Conservation (phyloP, 2,329 filamentous ascomycete species). For the Trichoderma oligosporum region DNA sequence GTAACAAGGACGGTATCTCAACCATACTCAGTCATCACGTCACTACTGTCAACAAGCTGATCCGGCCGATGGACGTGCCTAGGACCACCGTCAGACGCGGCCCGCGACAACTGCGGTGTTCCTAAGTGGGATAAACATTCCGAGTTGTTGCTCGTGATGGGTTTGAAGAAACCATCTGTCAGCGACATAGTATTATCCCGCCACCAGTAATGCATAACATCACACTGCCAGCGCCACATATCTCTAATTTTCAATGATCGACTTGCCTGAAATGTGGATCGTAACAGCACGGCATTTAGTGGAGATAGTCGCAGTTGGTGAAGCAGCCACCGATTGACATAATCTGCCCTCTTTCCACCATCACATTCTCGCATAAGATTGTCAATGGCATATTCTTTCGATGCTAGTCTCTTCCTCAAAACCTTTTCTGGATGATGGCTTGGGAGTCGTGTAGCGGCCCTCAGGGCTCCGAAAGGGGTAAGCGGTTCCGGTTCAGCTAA, state of each 20-base stretch:
- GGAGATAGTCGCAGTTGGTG: slow-evolving; percentile 47
- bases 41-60: slow-evolving; percentile 17
- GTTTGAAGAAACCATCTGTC: slow-evolving; percentile 18
- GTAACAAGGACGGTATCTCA: background rate
- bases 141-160: slow-evolving; percentile 26
- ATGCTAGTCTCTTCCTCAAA: slow-evolving; percentile 38
- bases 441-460: slow-evolving; percentile 37
- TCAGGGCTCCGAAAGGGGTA: slow-evolving; percentile 41
- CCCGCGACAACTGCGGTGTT: slow-evolving; percentile 28
- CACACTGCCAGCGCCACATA: slow-evolving; percentile 35
- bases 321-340: slow-evolving; percentile 50
- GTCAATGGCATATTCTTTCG: slow-evolving; percentile 49
- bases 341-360: slow-evolving; percentile 41
- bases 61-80: background rate
- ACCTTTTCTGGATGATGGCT: slow-evolving; percentile 33
- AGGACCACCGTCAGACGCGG: slow-evolving; percentile 27
- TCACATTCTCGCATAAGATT: slow-evolving; percentile 38
- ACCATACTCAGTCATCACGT: slow-evolving; percentile 20
- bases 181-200: slow-evolving; percentile 27
- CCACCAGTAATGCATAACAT: slow-evolving; percentile 40
- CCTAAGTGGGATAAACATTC: slow-evolving; percentile 27
- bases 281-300: slow-evolving; percentile 43
- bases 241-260: slow-evolving; percentile 34
- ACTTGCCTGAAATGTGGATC: slow-evolving; percentile 32
- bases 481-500: slow-evolving; percentile 36